Conservation (phyloP, 805 yeast genomes). For the Ogataea polymorpha region DNA sequence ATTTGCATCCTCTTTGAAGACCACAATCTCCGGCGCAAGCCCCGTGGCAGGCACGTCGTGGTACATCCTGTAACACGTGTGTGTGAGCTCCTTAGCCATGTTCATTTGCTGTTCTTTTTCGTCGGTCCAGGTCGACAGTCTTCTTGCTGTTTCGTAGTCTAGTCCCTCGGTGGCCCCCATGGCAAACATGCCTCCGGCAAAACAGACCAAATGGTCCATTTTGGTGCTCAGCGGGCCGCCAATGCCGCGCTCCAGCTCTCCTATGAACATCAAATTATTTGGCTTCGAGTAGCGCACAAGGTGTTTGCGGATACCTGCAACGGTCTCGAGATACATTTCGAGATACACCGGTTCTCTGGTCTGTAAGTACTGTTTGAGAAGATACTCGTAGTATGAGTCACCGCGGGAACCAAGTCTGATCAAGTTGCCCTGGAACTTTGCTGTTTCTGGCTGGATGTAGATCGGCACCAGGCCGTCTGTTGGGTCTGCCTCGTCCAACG, state of each 20-base stretch:
- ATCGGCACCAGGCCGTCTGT: conserved; percentile 81
- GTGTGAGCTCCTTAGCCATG: conserved; percentile 70
- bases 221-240: conserved; percentile 57
- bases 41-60: conserved; percentile 68
- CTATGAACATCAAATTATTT: conserved; percentile 61
- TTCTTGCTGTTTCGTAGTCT: conserved; percentile 52
- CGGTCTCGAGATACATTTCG: conserved; percentile 73
- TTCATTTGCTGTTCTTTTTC: conserved; percentile 59
- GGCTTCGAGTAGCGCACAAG: conserved; percentile 62
- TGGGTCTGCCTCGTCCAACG: conserved; percentile 63
- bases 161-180: conserved; percentile 84
- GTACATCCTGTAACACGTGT: conserved; percentile 84
- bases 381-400: conserved; percentile 88
- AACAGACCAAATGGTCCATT: conserved; percentile 93
- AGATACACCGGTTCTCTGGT: conserved; percentile 68
- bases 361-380: conserved; percentile 80
- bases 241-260: conserved; percentile 75
- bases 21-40: conserved; percentile 83
- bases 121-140: conserved; percentile 53
- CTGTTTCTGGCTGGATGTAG: conserved; percentile 70
- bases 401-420: conserved; percentile 90
- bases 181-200: conserved; percentile 84
- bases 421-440: conserved; percentile 56
- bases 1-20: conserved; percentile 60
- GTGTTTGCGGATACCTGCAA: conserved; percentile 71